phyloP scores from a whole-genome alignment of 2,329 filamentous ascomycete genomes.

The Pleurostoma richardsiae region DNA sequence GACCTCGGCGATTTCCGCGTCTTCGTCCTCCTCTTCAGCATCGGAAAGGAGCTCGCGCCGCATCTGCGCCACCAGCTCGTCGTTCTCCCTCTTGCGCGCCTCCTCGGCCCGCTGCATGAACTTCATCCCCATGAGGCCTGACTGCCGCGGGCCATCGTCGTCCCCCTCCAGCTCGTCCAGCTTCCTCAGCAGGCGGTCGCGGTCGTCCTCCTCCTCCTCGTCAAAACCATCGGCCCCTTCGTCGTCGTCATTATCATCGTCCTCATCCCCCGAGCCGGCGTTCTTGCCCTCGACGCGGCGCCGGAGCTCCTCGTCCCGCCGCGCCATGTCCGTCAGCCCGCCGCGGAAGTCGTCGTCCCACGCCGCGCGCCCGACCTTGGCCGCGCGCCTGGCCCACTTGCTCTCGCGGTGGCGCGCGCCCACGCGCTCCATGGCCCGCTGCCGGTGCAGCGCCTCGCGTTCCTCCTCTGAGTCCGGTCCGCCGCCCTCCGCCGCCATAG shows the following conservation, averaged over 20 bases:
- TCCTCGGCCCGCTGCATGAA: slow-evolving; percentile 93
- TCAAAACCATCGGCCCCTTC: slow-evolving; percentile 45
- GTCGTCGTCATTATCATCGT: slow-evolving; percentile 44
- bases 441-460: slow-evolving; percentile 62
- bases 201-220: slow-evolving; percentile 34
- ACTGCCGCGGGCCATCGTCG: slow-evolving; percentile 49
- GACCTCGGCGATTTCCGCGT: slow-evolving; percentile 50
- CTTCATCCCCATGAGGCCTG: slow-evolving; percentile 75
- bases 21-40: slow-evolving; percentile 40
- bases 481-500: slow-evolving; percentile 47
- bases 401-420: slow-evolving; percentile 80
- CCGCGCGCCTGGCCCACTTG: slow-evolving; percentile 86
- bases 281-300: slow-evolving; percentile 70
- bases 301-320: slow-evolving; percentile 76
- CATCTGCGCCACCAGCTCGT: slow-evolving; percentile 67
- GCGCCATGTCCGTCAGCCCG: slow-evolving; percentile 75
- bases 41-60: slow-evolving; percentile 66
- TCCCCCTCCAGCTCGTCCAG: slow-evolving; percentile 38
- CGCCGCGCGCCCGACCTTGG: slow-evolving; percentile 70
- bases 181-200: slow-evolving; percentile 41
- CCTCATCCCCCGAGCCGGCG: slow-evolving; percentile 20
- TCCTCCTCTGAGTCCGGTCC: slow-evolving; percentile 59
- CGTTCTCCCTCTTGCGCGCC: slow-evolving; percentile 71
- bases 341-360: slow-evolving; percentile 86
- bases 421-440: slow-evolving; percentile 78